Evolutionary conservation across 305 asterid species (phyloP).

Genomic region (Fraxinus baroniana): DNA sequence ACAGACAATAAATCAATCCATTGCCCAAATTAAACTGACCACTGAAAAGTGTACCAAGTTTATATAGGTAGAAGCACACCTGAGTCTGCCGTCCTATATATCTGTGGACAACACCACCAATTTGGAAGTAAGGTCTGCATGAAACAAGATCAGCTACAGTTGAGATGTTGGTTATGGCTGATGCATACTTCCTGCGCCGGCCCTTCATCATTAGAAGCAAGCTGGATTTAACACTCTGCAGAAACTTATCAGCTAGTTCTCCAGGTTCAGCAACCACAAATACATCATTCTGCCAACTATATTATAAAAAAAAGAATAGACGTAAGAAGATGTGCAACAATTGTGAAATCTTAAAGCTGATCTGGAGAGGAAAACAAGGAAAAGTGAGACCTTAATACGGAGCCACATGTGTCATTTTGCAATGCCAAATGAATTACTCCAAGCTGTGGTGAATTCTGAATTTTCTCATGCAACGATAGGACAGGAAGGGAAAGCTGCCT

Average conservation of each 20-base stretch:
- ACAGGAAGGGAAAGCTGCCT: constrained; percentile 67
- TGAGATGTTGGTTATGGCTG: constrained; percentile 62
- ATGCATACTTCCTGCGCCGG: constrained; percentile 69
- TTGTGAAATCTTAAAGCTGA: background rate
- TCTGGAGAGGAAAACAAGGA: background rate
- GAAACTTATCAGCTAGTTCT: constrained; percentile 88
- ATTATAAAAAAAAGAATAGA: constrained; percentile 15
- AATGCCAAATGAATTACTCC: constrained; percentile 90
- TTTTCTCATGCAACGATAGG: constrained; percentile 71
- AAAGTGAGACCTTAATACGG: constrained; percentile 70
- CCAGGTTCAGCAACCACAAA: constrained; percentile 99
- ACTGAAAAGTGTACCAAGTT: constrained; percentile 15
- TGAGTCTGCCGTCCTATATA: constrained; percentile 98
- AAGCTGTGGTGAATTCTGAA: constrained; percentile 87
- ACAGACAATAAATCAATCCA: constrained; percentile 23
- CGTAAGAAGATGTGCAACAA: constrained; percentile 21
- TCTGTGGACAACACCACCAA: constrained; percentile 98
- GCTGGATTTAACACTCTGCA: constrained; percentile 86
- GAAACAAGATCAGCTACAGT: constrained; percentile 86
- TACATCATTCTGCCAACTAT: constrained; percentile 98
- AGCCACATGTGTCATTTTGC: constrained; percentile 89
- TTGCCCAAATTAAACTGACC: constrained; percentile 3
- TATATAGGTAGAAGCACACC: constrained; percentile 36
- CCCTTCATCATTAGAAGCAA: constrained; percentile 76
- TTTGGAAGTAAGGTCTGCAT: constrained; percentile 84